Evolutionary conservation across 2,329 filamentous ascomycete genomes (phyloP).

Genomic region (Pestalotiopsis sp.): DNA sequence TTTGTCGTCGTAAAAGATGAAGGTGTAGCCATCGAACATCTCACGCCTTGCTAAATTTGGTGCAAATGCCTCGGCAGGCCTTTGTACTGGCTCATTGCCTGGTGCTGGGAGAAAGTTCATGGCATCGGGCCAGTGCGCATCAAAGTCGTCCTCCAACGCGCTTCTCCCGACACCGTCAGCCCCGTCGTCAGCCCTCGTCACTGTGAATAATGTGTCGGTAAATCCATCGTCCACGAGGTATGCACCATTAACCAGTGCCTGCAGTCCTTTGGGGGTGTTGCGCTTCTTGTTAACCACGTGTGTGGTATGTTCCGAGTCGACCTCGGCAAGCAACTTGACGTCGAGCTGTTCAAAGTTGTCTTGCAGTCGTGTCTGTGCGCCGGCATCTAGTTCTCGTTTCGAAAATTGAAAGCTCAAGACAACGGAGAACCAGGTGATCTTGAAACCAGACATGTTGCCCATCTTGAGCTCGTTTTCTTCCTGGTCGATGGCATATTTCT

Average conservation of each 20-base stretch:
- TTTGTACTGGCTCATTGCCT: constrained; percentile 74
- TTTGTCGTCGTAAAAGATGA: constrained; percentile 77
- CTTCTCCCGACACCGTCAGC: constrained; percentile 53
- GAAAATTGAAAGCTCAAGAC: constrained; percentile 83
- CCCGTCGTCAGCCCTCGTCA: constrained; percentile 50
- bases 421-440: constrained; percentile 77
- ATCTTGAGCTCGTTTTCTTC: constrained; percentile 69
- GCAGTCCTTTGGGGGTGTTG: constrained; percentile 85
- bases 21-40: constrained; percentile 85
- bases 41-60: constrained; percentile 68
- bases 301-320: constrained; percentile 71
- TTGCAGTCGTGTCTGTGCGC: constrained; percentile 65
- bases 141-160: constrained; percentile 78
- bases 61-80: constrained; percentile 69
- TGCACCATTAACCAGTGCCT: constrained; percentile 81
- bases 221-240: constrained; percentile 77
- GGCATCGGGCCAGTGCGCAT: constrained; percentile 76
- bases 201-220: constrained; percentile 70
- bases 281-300: constrained; percentile 89
- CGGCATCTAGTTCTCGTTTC: constrained; percentile 68
- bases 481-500: constrained; percentile 57
- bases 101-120: constrained; percentile 72
- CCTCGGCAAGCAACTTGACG: constrained; percentile 81
- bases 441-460: constrained; percentile 69
- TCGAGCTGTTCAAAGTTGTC: constrained; percentile 79